Evolutionary conservation across 108 stramenopile genomes (phyloP).

Genomic region (Nannochloropsis gaditana): DNA sequence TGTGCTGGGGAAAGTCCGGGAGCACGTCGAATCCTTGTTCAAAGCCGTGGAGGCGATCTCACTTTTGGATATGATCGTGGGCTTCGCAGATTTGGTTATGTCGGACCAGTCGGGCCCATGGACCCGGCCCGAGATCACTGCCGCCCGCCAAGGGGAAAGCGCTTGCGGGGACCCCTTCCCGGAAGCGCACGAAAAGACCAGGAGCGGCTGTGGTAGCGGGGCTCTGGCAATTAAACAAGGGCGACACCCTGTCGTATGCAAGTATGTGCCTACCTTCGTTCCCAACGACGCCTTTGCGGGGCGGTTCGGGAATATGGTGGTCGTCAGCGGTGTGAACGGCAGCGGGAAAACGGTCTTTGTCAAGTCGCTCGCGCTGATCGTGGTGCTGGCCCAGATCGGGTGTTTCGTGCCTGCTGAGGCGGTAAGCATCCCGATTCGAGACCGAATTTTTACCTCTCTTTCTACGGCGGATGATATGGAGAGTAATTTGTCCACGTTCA

Average conservation of each 20-base stretch:
- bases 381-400: slow-evolving; percentile 51
- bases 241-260: slow-evolving; percentile 44
- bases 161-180: too few species aligned
- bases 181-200: too few species aligned
- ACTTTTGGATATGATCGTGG: slow-evolving; percentile 46
- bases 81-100: slow-evolving; percentile 49
- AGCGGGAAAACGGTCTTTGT: slow-evolving; percentile 47
- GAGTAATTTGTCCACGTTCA: slow-evolving; percentile 51
- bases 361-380: slow-evolving; percentile 35
- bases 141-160: neutral
- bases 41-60: slow-evolving; percentile 45
- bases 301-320: slow-evolving; percentile 36
- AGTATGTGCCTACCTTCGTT: slow-evolving; percentile 39
- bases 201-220: slow-evolving; percentile 18
- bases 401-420: slow-evolving; percentile 46
- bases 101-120: slow-evolving; percentile 26
- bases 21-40: neutral
- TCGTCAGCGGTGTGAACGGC: slow-evolving; percentile 51
- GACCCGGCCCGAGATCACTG: slow-evolving; percentile 35
- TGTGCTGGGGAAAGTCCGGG: neutral
- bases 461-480: slow-evolving; percentile 54
- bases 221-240: slow-evolving; percentile 41
- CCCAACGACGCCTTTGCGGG: slow-evolving; percentile 45
- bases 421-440: slow-evolving; percentile 41
- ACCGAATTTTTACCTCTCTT: slow-evolving; percentile 38